phyloP scores from a whole-genome alignment of 257 asterid genomes.

The Solanum okadae region DNA sequence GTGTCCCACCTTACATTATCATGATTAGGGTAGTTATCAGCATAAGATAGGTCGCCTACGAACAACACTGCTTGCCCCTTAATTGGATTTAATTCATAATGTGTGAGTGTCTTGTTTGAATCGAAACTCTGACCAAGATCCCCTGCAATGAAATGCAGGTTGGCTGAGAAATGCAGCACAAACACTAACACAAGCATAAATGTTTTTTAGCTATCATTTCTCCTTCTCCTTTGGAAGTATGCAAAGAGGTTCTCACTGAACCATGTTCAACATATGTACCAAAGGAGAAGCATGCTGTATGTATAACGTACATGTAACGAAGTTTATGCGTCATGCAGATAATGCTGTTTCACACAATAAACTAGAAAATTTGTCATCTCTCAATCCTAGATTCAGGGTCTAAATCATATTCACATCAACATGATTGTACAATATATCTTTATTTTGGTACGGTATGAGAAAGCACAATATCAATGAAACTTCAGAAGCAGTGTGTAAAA shows the following conservation, averaged over 20 bases:
- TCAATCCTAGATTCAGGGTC: background rate
- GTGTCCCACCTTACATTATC: constrained; percentile 86
- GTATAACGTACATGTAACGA: background rate
- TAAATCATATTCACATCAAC: background rate
- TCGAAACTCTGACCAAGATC: constrained; percentile 86
- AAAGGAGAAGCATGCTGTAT: background rate
- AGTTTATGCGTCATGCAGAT: background rate
- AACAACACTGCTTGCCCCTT: constrained; percentile 70
- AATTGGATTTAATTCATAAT: constrained; percentile 54
- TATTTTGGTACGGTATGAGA: background rate
- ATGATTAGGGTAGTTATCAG: constrained; percentile 59
- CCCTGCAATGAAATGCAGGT: constrained; percentile 26
- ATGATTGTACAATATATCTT: background rate
- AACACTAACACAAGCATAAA: background rate
- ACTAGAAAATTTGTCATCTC: background rate
- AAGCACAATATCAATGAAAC: background rate
- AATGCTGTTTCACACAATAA: background rate
- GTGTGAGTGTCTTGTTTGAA: constrained; percentile 65
- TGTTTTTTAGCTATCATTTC: background rate
- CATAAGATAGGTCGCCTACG: constrained; percentile 86
- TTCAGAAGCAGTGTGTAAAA: background rate
- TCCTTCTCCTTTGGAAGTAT: background rate
- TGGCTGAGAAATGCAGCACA: background rate
- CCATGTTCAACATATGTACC: background rate
- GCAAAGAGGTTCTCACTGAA: background rate